phyloP scores from a whole-genome alignment of 2,329 filamentous ascomycete genomes.

The Exophiala bonariae region DNA sequence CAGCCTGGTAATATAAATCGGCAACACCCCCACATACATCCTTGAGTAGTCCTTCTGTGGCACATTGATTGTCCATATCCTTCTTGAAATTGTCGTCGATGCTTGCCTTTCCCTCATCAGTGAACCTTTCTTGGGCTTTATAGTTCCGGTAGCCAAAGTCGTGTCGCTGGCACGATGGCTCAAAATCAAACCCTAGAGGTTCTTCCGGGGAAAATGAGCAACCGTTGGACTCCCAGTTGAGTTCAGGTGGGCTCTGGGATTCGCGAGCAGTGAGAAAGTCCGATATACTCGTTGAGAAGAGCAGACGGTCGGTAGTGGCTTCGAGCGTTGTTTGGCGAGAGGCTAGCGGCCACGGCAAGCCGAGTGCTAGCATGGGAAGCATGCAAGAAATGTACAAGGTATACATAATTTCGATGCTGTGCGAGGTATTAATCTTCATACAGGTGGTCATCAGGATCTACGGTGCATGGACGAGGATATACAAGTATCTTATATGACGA shows the following conservation, averaged over 20 bases:
- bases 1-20: constrained; percentile 36
- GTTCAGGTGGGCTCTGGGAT: constrained; percentile 38
- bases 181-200: constrained; percentile 36
- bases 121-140: constrained; percentile 51
- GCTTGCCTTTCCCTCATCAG: constrained; percentile 38
- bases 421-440: too few species aligned
- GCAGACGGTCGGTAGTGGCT: constrained; percentile 44
- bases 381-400: not conserved
- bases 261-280: constrained; percentile 45
- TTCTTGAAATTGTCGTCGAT: constrained; percentile 54
- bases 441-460: too few species aligned
- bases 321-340: constrained; percentile 3
- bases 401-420: too few species aligned
- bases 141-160: constrained; percentile 61
- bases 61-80: constrained; percentile 36
- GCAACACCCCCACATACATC: constrained; percentile 31
- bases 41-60: constrained; percentile 21
- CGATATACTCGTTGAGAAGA: constrained; percentile 46
- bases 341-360: not conserved
- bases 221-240: constrained; percentile 39
- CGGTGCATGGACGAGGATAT: too few species aligned
- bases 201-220: constrained; percentile 36
- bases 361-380: not conserved
- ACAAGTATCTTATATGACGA: too few species aligned
- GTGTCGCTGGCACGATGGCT: constrained; percentile 52